Evolutionary conservation across 345 rosid species (phyloP), one percentile per base, ranked within the genome.

Genomic region (Triadica sebifera): DNA sequence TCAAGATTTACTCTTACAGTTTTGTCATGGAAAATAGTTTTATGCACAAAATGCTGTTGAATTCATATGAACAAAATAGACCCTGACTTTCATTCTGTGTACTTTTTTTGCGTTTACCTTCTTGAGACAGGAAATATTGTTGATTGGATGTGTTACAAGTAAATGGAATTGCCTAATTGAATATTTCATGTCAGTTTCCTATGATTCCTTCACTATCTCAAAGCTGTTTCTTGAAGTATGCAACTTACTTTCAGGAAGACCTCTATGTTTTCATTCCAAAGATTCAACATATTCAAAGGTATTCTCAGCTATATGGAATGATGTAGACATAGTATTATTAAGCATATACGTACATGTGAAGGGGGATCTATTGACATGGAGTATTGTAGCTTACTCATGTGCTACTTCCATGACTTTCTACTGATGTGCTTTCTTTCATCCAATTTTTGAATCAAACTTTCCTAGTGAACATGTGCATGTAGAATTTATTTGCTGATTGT

Each of bases 101-200:
- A 6, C 12, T 2, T 22, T 25, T 50, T 29, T 67, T 80, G 4
- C 46, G 0, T 0, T 69, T 73, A 55, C 45, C 20, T 39, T 20
- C 38, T 78, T 79, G 81, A 70, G 70, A 56, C 85, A 93, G 97
- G 97, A 93, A 82, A 87, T 93, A 45, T 37, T 93, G 82, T 84
- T 93, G 79, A 76, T 90, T 61, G 98, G 98, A 76, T 86, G 89
- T 72, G 60, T 86, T 67, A 69, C 82, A 57, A 84, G 81, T 67
- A 85, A 82, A 80, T 93, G 97, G 98, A 83, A 72, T 66, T 25
- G 46, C 46, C 45, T 90, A 63, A 77, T 93, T 62, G 88, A 88
- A 77, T 86, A 74, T 78, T 74, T 91, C 76, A 84, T 82, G 81
- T 86, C 92, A 60, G 77, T 79, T 81, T 82, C 89, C 57, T 89